These are phyloP conservation scores for Globisporangium alternatum DNA, from an alignment of 352 stramenopile genomes.

Conservation along the genomic window DNA sequence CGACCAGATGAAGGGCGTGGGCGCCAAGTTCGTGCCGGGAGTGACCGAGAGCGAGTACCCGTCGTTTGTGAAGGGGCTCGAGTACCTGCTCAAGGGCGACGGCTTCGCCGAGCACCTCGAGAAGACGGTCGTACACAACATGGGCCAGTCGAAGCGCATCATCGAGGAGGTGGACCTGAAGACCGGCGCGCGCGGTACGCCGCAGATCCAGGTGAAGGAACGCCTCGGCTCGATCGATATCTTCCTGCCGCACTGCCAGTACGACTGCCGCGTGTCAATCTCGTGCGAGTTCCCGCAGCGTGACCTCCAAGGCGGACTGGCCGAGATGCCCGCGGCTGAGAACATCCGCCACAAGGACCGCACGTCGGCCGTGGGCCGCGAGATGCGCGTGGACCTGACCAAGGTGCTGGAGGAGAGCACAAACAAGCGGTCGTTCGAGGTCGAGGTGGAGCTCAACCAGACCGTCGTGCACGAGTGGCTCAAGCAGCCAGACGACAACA, in stretches of 20 bases:
- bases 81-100: slow-evolving; percentile 67
- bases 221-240: slow-evolving; percentile 81
- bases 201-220: slow-evolving; percentile 78
- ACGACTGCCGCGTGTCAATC: slow-evolving; percentile 83
- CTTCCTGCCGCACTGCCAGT: slow-evolving; percentile 83
- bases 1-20: slow-evolving; percentile 71
- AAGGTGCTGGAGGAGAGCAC: slow-evolving; percentile 78
- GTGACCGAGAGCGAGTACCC: slow-evolving; percentile 73
- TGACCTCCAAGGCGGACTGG: slow-evolving; percentile 53
- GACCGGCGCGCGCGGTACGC: slow-evolving; percentile 39
- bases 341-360: slow-evolving; percentile 74
- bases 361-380: slow-evolving; percentile 68
- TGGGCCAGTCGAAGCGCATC: slow-evolving; percentile 72
- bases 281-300: slow-evolving; percentile 75
- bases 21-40: slow-evolving; percentile 79
- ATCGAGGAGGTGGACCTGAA: slow-evolving; percentile 71
- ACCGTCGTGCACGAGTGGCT: slow-evolving; percentile 74
- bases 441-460: slow-evolving; percentile 75
- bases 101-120: slow-evolving; percentile 72
- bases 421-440: slow-evolving; percentile 69
- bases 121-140: slow-evolving; percentile 78
- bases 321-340: slow-evolving; percentile 65
- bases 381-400: slow-evolving; percentile 82
- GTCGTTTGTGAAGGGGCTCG: slow-evolving; percentile 57
- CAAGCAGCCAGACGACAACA: slow-evolving; percentile 65